phyloP scores from a whole-genome alignment of 2,329 filamentous ascomycete genomes.

The Colletotrichum filicis region DNA sequence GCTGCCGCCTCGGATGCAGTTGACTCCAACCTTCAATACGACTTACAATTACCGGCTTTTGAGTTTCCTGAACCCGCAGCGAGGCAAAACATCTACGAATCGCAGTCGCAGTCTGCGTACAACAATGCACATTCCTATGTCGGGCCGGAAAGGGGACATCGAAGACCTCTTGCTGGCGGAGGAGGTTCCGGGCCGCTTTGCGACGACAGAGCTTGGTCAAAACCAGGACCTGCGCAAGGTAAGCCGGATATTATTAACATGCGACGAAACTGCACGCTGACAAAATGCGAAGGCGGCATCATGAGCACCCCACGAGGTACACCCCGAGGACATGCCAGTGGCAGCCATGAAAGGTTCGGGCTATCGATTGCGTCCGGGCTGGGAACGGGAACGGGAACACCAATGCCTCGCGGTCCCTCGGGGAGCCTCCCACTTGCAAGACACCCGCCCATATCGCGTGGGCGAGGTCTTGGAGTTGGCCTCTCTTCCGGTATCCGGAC shows the following conservation, averaged over 20 bases:
- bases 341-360: constrained; percentile 38
- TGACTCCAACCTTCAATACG: constrained; percentile 5
- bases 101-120: neutral
- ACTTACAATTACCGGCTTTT: neutral
- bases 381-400: constrained; percentile 43
- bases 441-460: neutral
- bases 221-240: constrained; percentile 34
- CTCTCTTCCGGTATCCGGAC: constrained; percentile 24
- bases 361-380: constrained; percentile 45
- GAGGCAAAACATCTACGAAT: constrained; percentile 2
- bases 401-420: constrained; percentile 22
- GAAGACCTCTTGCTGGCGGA: neutral
- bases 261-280: neutral
- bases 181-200: neutral
- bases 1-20: constrained; percentile 59
- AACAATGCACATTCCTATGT: neutral
- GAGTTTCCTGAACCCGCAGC: neutral
- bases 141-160: neutral
- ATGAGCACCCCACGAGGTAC: constrained; percentile 43
- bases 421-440: constrained; percentile 4
- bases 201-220: constrained; percentile 27
- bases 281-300: constrained; percentile 38
- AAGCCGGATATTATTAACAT: neutral
- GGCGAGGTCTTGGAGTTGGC: constrained; percentile 16
- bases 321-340: constrained; percentile 43